Evolutionary conservation across 768 basidiomycete genomes (phyloP).

Genomic region (Russula vinacea): DNA sequence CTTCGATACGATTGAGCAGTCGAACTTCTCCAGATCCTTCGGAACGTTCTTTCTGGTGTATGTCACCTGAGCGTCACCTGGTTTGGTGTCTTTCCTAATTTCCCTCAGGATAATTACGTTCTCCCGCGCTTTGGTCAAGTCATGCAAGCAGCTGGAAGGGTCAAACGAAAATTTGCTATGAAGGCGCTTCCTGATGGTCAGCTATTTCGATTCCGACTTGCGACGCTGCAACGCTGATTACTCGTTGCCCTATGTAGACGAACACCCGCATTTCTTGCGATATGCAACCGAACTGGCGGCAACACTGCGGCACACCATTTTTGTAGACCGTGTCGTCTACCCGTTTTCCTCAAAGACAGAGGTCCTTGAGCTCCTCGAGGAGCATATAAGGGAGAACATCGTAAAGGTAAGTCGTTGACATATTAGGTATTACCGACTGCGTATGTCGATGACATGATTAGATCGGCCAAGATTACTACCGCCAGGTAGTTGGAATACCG

Average conservation of each 20-base stretch:
- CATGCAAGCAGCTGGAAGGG: conserved; percentile 50
- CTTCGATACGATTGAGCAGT: conserved; percentile 94
- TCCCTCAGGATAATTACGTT: conserved; percentile 64
- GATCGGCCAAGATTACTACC: conserved; percentile 80
- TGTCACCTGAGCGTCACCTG: neutral
- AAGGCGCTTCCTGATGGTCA: conserved; percentile 68
- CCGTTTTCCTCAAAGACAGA: conserved; percentile 50
- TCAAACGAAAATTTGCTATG: conserved; percentile 54
- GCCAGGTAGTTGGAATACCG: conserved; percentile 92
- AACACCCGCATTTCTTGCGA: conserved; percentile 69
- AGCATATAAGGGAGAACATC: conserved; percentile 89
- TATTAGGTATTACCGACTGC: neutral
- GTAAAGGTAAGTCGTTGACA: conserved; percentile 61
- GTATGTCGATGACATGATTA: conserved; percentile 34
- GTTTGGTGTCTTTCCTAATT: neutral
- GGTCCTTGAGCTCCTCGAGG: conserved; percentile 71
- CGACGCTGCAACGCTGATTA: neutral
- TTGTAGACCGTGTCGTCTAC: conserved; percentile 79
- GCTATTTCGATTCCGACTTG: conserved; percentile 7
- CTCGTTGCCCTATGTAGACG: conserved; percentile 46
- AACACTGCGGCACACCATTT: conserved; percentile 68
- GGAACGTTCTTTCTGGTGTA: conserved; percentile 70
- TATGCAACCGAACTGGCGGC: conserved; percentile 66
- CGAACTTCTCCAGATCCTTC: conserved; percentile 74
- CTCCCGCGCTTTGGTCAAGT: conserved; percentile 70